Conservation (phyloP, 345 rosid genomes). For the Turritis glabra region DNA sequence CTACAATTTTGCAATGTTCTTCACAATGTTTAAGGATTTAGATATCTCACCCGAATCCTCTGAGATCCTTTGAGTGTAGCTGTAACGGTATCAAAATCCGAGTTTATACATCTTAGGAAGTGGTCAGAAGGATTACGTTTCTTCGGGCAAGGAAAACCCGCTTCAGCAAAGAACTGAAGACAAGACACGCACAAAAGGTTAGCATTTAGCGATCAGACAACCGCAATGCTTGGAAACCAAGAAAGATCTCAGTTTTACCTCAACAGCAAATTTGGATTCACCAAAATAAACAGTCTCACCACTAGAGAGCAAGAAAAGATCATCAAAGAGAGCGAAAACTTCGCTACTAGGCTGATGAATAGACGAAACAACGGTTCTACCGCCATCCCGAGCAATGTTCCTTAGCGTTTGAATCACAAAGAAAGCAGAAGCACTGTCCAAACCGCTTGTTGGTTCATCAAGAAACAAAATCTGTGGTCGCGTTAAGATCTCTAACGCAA, state of each 20-base stretch:
- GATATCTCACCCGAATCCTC: constrained; percentile 34
- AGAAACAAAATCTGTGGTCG: constrained; percentile 81
- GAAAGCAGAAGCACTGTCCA: constrained; percentile 89
- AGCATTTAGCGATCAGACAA: not conserved
- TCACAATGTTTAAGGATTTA: not conserved
- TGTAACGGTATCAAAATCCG: constrained; percentile 60
- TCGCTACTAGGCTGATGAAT: constrained; percentile 95
- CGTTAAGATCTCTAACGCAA: constrained; percentile 85
- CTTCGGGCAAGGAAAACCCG: constrained; percentile 72
- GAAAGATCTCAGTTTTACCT: constrained; percentile 14
- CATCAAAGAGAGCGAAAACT: constrained; percentile 75
- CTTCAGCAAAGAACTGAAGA: constrained; percentile 71
- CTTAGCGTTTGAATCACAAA: constrained; percentile 65
- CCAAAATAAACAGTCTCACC: constrained; percentile 84
- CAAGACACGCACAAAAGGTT: not conserved
- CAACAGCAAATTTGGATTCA: constrained; percentile 62
- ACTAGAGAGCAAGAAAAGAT: constrained; percentile 75
- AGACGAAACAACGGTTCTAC: constrained; percentile 76
- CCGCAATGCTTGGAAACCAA: not conserved
- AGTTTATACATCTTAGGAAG: constrained; percentile 64
- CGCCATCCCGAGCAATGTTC: constrained; percentile 58
- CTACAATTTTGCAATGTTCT: not conserved
- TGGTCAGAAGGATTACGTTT: constrained; percentile 76
- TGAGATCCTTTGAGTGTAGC: constrained; percentile 45
- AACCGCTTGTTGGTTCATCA: constrained; percentile 94